phyloP scores from a whole-genome alignment of 2,329 filamentous ascomycete genomes.

The Hypocreales sp. region DNA sequence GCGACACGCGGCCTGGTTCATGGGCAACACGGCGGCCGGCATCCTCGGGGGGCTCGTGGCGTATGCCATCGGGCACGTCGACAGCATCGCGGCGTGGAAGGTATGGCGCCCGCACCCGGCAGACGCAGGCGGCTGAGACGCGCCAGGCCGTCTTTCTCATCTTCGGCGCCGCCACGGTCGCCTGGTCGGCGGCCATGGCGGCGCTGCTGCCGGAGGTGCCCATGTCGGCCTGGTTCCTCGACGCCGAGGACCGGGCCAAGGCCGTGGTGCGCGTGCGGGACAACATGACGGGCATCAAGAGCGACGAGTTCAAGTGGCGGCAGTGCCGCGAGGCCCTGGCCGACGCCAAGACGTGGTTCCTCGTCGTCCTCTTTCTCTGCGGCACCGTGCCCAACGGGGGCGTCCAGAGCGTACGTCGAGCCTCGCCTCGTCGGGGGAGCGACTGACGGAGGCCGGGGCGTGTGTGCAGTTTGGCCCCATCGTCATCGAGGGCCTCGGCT shows the following conservation, averaged over 20 bases:
- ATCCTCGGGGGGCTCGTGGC: slow-evolving; percentile 13
- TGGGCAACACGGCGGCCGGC: slow-evolving; percentile 14
- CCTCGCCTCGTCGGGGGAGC: too few relatives aligned
- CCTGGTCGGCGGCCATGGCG: slow-evolving; percentile 7
- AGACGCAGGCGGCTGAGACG: neutral
- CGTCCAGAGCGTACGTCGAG: slow-evolving; percentile 9
- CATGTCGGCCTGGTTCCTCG: slow-evolving; percentile 13
- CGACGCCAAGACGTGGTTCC: slow-evolving; percentile 11
- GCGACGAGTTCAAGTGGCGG: slow-evolving; percentile 9
- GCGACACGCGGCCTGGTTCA: slow-evolving; percentile 16
- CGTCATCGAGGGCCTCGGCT: slow-evolving; percentile 10
- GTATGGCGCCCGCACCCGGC: slow-evolving; percentile 8
- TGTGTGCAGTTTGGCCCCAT: slow-evolving; percentile 10
- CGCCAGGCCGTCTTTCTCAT: slow-evolving; percentile 9
- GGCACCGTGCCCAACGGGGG: slow-evolving; percentile 15
- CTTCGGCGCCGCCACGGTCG: slow-evolving; percentile 8
- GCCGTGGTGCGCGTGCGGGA: slow-evolving; percentile 15
- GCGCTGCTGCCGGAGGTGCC: slow-evolving; percentile 10
- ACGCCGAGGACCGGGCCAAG: slow-evolving; percentile 10
- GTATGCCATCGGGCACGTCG: slow-evolving; percentile 15
- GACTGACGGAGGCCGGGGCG: neutral
- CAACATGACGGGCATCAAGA: slow-evolving; percentile 20
- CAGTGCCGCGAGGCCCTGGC: slow-evolving; percentile 10
- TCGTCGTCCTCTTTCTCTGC: slow-evolving; percentile 10
- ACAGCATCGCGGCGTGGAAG: slow-evolving; percentile 6